Conservation (phyloP, 129 eudicot species). For the Glebionis coronaria region DNA sequence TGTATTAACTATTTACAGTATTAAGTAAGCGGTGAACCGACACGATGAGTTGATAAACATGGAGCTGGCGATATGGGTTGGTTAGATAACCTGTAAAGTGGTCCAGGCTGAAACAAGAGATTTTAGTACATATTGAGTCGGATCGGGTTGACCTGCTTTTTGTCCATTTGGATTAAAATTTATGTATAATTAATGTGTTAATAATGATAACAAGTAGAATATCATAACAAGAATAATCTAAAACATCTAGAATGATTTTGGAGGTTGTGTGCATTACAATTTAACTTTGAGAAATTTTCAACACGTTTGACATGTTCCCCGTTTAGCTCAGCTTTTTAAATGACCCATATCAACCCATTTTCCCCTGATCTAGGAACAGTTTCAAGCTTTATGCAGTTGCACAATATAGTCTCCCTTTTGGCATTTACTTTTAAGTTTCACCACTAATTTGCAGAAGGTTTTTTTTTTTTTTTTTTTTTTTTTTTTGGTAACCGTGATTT, state of each 20-base stretch:
- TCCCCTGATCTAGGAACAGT: not conserved
- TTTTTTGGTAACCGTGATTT: too few species aligned
- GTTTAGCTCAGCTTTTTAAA: not conserved
- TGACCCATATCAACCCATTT: not conserved
- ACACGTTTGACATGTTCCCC: not conserved
- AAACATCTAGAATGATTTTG: not conserved
- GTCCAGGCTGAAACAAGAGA: too few species aligned
- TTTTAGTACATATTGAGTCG: too few species aligned
- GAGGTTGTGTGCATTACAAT: not conserved
- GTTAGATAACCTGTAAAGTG: not conserved
- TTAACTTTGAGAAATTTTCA: too few species aligned
- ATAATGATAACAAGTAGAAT: not conserved
- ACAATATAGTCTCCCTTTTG: not conserved
- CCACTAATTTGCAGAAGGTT: conserved; percentile 31
- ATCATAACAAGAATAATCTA: not conserved
- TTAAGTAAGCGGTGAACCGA: too few species aligned
- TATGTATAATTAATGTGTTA: not conserved
- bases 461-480: too few species aligned
- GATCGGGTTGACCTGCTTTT: not conserved
- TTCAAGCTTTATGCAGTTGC: conserved; percentile 1
- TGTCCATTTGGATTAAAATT: not conserved
- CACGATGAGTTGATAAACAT: too few species aligned
- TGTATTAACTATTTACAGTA: not conserved
- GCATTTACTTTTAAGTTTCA: not conserved
- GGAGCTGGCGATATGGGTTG: not conserved